Conservation (phyloP, 495 filamentous ascomycete species). For the Lasiosphaeris hirsuta region DNA sequence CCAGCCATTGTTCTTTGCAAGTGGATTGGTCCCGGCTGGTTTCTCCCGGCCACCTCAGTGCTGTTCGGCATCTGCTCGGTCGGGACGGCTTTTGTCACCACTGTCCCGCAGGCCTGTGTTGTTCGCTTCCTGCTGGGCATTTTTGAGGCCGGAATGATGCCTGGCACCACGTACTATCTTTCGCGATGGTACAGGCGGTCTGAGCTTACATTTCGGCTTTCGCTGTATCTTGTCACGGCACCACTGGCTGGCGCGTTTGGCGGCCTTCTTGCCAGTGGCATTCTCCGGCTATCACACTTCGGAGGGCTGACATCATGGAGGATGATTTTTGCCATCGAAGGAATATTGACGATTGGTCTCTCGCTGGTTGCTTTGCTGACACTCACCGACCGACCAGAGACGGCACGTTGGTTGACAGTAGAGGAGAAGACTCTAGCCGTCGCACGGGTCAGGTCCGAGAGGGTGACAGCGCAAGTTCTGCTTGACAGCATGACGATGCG, state of each 20-base stretch:
- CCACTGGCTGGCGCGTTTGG: conserved; percentile 9
- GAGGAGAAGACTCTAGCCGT: conserved; percentile 5
- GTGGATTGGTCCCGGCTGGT: conserved; percentile 53
- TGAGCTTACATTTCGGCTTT: conserved; percentile 13
- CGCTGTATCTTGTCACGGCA: conserved; percentile 9
- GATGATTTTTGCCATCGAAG: conserved; percentile 9
- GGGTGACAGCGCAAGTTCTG: neutral
- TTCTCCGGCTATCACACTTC: conserved; percentile 4
- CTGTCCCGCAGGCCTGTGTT: conserved; percentile 64
- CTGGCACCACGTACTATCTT: conserved; percentile 40
- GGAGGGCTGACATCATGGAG: conserved; percentile 5
- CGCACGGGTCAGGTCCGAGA: neutral
- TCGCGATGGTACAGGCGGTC: conserved; percentile 12
- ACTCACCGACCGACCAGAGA: conserved; percentile 7
- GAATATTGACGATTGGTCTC: conserved; percentile 3
- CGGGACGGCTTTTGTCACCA: conserved; percentile 62
- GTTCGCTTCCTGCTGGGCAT: conserved; percentile 69
- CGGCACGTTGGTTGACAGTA: conserved; percentile 2
- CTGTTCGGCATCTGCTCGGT: conserved; percentile 34
- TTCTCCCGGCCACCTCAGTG: conserved; percentile 48
- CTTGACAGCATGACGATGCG: conserved; percentile 56
- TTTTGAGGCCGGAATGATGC: conserved; percentile 67
- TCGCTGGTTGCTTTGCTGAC: conserved; percentile 1
- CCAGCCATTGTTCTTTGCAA: conserved; percentile 65
- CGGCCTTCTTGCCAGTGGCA: conserved; percentile 5